phyloP scores from a whole-genome alignment of 805 yeast species.

The Spathaspora boniae region DNA sequence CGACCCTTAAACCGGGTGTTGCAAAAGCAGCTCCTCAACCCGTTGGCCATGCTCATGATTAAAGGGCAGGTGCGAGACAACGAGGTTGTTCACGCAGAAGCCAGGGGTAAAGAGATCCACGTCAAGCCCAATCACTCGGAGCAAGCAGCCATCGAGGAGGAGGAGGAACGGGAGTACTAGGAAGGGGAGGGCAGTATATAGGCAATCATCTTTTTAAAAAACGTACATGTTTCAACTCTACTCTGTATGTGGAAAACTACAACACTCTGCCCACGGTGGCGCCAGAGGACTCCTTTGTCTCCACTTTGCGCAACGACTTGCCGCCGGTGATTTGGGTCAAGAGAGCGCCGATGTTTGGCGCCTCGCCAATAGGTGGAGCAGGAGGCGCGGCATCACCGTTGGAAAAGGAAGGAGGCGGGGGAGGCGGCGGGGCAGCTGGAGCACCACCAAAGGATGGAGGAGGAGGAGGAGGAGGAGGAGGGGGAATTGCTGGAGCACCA shows the following conservation, averaged over 20 bases:
- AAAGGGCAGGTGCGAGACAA: slow-evolving; percentile 65
- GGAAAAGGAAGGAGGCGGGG: slow-evolving; percentile 24
- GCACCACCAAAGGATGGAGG: slow-evolving; percentile 5
- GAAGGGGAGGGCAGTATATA: slow-evolving; percentile 1
- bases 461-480: slow-evolving; percentile 22
- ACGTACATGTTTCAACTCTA: neutral
- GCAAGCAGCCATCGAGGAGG: slow-evolving; percentile 2
- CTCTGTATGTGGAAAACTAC: slow-evolving; percentile 7
- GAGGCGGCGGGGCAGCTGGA: slow-evolving; percentile 21
- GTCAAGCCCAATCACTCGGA: slow-evolving; percentile 33
- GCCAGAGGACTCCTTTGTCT: slow-evolving; percentile 44
- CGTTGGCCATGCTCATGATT: slow-evolving; percentile 76
- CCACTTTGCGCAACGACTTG: slow-evolving; percentile 47
- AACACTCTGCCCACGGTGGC: slow-evolving; percentile 50
- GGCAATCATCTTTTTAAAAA: neutral
- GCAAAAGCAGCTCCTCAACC: slow-evolving; percentile 80
- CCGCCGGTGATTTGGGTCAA: slow-evolving; percentile 60
- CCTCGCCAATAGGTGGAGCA: slow-evolving; percentile 23
- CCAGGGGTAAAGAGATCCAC: slow-evolving; percentile 20
- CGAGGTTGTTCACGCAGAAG: slow-evolving; percentile 29
- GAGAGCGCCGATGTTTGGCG: slow-evolving; percentile 44
- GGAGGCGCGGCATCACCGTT: slow-evolving; percentile 25
- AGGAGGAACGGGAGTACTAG: slow-evolving; percentile 3
- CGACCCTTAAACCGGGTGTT: slow-evolving; percentile 90
- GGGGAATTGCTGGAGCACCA: slow-evolving; percentile 11